A percentile compares a stretch with the other conserved stretches of the same genome.
Evolutionary conservation across 176 grass and related monocot species (phyloP).

Genomic region (Tillandsia leiboldiana): DNA sequence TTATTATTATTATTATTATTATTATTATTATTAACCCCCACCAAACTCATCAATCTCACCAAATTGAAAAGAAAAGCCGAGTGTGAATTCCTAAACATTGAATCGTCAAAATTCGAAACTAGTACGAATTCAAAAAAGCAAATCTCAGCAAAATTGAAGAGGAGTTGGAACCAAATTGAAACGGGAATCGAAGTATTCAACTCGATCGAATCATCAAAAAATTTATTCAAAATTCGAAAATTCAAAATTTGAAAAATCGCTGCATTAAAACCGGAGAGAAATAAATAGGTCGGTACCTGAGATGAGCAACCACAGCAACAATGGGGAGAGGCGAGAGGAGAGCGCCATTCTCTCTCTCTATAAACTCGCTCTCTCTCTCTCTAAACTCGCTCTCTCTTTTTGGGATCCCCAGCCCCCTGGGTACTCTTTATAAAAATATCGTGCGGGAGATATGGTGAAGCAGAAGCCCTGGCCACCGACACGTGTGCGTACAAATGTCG

Average conservation of each 20-base stretch:
- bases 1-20: too few species aligned
- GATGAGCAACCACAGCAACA: slow-evolving; percentile 29
- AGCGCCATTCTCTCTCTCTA: neutral
- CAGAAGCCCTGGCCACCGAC: neutral
- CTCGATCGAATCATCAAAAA: too few species aligned
- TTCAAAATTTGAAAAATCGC: neutral
- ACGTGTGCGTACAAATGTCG: neutral
- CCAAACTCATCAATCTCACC: too few species aligned
- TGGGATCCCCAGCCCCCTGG: neutral
- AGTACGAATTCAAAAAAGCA: too few species aligned
- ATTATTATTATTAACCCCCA: too few species aligned
- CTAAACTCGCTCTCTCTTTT: neutral
- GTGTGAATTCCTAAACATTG: too few species aligned
- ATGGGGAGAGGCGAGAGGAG: slow-evolving; percentile 25
- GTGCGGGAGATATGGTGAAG: neutral
- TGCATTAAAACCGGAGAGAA: neutral
- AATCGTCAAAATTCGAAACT: too few species aligned
- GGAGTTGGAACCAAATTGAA: too few species aligned
- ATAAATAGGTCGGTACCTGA: slow-evolving; percentile 22
- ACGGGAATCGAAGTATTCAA: too few species aligned
- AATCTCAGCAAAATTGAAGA: too few species aligned
- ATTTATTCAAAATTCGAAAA: neutral
- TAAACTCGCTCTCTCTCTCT: neutral
- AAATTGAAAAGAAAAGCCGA: too few species aligned
- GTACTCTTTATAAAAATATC: neutral